Percentiles rank a stretch among this genome's conserved stretches.
Conservation (phyloP, 495 filamentous ascomycete species). For the Penicillium silybi region DNA sequence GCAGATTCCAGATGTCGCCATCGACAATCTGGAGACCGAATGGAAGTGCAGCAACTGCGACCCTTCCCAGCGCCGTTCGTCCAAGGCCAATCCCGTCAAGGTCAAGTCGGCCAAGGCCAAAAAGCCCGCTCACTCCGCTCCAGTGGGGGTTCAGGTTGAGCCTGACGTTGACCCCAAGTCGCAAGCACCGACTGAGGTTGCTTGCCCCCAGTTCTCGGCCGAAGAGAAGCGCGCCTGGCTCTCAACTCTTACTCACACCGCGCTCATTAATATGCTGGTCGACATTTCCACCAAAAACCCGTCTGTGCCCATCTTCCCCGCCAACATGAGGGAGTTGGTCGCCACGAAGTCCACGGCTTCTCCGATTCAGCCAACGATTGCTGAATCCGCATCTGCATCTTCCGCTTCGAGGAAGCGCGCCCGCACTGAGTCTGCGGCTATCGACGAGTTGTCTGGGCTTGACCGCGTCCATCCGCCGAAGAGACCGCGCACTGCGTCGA, state of each 20-base stretch:
- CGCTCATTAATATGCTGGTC: conserved; percentile 40
- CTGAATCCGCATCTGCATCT: neutral
- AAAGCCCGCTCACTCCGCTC: conserved; percentile 8
- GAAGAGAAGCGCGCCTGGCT: conserved; percentile 42
- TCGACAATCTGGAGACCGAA: conserved; percentile 59
- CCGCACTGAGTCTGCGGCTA: neutral
- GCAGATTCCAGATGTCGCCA: conserved; percentile 65
- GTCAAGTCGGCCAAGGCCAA: conserved; percentile 2
- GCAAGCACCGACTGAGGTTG: conserved; percentile 11
- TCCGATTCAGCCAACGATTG: neutral
- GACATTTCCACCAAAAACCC: conserved; percentile 31
- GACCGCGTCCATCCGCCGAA: neutral
- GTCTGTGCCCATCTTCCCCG: conserved; percentile 38
- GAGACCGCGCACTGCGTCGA: conserved; percentile 3
- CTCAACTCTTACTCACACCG: conserved; percentile 34
- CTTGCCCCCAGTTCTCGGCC: conserved; percentile 21
- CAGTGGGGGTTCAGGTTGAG: no score
- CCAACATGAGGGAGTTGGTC: conserved; percentile 22
- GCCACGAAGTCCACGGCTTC: conserved; percentile 7
- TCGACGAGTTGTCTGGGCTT: neutral
- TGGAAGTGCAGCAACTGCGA: conserved; percentile 80
- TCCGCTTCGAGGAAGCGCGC: neutral
- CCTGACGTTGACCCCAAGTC: conserved; percentile 1
- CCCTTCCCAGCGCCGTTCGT: conserved; percentile 30
- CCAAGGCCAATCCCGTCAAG: conserved; percentile 21